These are phyloP conservation scores for Dryas integrifolia DNA, from an alignment of 331 rosid genomes.

Conservation along the genomic window DNA sequence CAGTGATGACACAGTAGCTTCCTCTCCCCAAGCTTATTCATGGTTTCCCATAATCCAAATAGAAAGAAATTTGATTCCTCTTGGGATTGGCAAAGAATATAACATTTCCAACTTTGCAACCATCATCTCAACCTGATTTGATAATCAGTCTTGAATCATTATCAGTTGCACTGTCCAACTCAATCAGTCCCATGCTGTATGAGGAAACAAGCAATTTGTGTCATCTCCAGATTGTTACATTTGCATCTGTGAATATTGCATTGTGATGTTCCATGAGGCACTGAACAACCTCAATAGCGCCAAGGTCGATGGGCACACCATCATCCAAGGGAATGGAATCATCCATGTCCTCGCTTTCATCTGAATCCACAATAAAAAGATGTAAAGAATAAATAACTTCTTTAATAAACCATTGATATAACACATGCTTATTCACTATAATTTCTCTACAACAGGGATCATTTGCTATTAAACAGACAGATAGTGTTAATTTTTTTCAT, in stretches of 20 bases:
- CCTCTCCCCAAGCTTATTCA: not conserved
- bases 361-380: conserved; percentile 40
- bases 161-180: not conserved
- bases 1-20: not conserved
- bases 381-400: not conserved
- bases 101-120: not conserved
- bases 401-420: not conserved
- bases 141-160: not conserved
- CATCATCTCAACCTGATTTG: not conserved
- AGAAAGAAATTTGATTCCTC: not conserved
- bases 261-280: conserved; percentile 92
- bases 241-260: conserved; percentile 88
- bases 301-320: conserved; percentile 68
- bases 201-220: conserved; percentile 1
- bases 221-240: conserved; percentile 91
- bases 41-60: not conserved
- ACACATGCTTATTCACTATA: not conserved
- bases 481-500: no score
- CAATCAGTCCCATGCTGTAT: conserved; percentile 14
- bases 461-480: not conserved
- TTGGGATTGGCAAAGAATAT: not conserved
- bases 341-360: conserved; percentile 56
- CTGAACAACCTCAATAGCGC: conserved; percentile 88
- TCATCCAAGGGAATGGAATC: conserved; percentile 92
- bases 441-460: not conserved